phyloP scores from a whole-genome alignment of 139 green algal species.

The Pseudopediastrum boryanum region DNA sequence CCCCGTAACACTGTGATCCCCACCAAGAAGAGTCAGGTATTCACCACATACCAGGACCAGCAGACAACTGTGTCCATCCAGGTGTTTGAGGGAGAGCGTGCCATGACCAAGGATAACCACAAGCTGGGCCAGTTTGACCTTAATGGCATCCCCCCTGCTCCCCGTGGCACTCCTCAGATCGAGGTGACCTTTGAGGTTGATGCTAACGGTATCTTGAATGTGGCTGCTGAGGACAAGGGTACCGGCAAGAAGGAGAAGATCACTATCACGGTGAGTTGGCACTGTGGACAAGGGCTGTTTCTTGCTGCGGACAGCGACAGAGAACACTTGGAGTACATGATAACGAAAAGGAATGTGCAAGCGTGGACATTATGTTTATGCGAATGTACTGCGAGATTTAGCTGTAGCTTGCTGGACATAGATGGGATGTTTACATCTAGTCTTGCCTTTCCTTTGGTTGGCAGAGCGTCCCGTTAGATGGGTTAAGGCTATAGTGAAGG shows the following conservation, averaged over 20 bases:
- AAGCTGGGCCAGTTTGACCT: conserved; percentile 93
- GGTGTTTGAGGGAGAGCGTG: conserved; percentile 90
- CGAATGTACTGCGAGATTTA: too few species aligned
- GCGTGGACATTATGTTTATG: too few species aligned
- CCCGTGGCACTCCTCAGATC: conserved; percentile 85
- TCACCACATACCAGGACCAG: conserved; percentile 99
- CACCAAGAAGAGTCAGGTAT: conserved; percentile 98
- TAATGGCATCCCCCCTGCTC: conserved; percentile 88
- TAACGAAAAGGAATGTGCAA: too few species aligned
- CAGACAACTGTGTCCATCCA: conserved; percentile 92
- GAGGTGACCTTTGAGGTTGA: conserved; percentile 80
- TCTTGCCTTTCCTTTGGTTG: too few species aligned
- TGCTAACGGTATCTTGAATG: conserved; percentile 93
- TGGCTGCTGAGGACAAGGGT: conserved; percentile 86
- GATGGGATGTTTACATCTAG: too few species aligned
- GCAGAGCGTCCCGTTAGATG: too few species aligned
- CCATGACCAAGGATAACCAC: conserved; percentile 96
- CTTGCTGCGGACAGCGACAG: too few species aligned
- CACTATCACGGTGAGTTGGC: too few species aligned
- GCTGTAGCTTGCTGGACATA: too few species aligned
- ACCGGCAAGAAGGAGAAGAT: conserved; percentile 87
- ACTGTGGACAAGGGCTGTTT: too few species aligned
- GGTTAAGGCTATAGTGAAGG: too few species aligned
- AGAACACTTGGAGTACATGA: too few species aligned
- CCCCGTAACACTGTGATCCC: conserved; percentile 88